Evolutionary conservation across 768 basidiomycete genomes (phyloP).

Genomic region (Trametes meyenii): DNA sequence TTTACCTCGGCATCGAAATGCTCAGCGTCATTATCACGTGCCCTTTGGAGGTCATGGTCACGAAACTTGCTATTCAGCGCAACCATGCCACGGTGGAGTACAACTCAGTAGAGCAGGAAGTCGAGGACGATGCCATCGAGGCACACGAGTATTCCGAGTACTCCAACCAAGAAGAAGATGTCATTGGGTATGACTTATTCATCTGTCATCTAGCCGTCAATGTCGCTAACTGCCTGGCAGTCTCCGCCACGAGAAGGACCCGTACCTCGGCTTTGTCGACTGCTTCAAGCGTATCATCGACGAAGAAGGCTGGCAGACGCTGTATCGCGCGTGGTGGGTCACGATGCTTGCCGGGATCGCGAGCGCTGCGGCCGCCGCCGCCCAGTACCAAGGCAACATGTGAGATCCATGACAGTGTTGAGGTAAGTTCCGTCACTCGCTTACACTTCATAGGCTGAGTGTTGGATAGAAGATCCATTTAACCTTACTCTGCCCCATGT

Average conservation of each 20-base stretch:
- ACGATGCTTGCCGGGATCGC: slow-evolving; percentile 64
- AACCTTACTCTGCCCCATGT: neutral
- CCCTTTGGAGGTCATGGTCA: slow-evolving; percentile 80
- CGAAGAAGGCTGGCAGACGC: slow-evolving; percentile 73
- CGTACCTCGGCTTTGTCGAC: slow-evolving; percentile 74
- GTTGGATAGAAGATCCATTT: neutral
- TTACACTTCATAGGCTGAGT: neutral
- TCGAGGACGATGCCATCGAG: slow-evolving; percentile 64
- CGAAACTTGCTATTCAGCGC: slow-evolving; percentile 80
- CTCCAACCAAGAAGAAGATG: slow-evolving; percentile 74
- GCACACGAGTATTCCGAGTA: slow-evolving; percentile 70
- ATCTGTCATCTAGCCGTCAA: neutral
- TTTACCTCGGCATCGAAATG: slow-evolving; percentile 60
- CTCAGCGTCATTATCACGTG: slow-evolving; percentile 62
- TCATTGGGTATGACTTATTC: slow-evolving; percentile 67
- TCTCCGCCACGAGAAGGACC: slow-evolving; percentile 75
- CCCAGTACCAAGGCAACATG: slow-evolving; percentile 10
- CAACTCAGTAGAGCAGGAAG: slow-evolving; percentile 75
- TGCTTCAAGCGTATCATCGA: slow-evolving; percentile 75
- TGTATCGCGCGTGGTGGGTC: slow-evolving; percentile 89
- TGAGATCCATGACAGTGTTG: neutral
- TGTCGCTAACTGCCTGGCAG: slow-evolving; percentile 38
- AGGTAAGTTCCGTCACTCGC: neutral
- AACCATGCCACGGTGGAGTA: slow-evolving; percentile 79
- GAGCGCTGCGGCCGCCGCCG: slow-evolving; percentile 48